Conservation (phyloP, 495 filamentous ascomycete species). For the Hypoxylon rickii region DNA sequence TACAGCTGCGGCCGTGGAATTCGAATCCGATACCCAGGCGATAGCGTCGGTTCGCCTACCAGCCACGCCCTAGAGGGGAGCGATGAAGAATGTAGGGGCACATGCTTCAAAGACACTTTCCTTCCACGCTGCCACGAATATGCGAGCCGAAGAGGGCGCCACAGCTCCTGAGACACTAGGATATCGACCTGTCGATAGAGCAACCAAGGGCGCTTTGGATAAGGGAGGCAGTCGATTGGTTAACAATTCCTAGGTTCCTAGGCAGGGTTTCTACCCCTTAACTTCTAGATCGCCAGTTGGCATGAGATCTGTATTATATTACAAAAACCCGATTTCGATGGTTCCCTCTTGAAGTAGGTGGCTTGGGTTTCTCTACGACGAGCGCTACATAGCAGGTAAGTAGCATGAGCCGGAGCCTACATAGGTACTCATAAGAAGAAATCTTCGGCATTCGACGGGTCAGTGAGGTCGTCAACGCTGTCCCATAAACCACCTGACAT, state of each 20-base stretch:
- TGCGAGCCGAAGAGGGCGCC: no score
- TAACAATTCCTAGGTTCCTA: no score
- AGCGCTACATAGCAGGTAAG: no score
- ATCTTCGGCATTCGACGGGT: neutral
- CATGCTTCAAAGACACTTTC: constrained; percentile 15
- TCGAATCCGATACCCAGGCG: constrained; percentile 27
- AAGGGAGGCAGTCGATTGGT: no score
- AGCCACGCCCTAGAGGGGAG: neutral
- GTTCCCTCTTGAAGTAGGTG: neutral
- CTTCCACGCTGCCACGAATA: no score
- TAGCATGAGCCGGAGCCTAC: no score
- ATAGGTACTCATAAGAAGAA: neutral
- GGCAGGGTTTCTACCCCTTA: no score
- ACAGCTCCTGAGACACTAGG: constrained; percentile 4
- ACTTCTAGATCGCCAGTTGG: constrained; percentile 4
- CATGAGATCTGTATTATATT: constrained; percentile 14
- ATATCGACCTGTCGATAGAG: constrained; percentile 23
- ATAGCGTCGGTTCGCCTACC: neutral
- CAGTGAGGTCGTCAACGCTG: neutral
- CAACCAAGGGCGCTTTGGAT: constrained; percentile 17
- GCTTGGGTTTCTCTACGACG: neutral
- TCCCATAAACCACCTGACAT: no score
- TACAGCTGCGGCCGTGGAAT: constrained; percentile 13
- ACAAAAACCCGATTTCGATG: no score
- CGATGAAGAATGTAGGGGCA: constrained; percentile 21